Conservation (phyloP, 1,284 basidiomycete genomes). For the Anthracocystis panici-leucophaei region DNA sequence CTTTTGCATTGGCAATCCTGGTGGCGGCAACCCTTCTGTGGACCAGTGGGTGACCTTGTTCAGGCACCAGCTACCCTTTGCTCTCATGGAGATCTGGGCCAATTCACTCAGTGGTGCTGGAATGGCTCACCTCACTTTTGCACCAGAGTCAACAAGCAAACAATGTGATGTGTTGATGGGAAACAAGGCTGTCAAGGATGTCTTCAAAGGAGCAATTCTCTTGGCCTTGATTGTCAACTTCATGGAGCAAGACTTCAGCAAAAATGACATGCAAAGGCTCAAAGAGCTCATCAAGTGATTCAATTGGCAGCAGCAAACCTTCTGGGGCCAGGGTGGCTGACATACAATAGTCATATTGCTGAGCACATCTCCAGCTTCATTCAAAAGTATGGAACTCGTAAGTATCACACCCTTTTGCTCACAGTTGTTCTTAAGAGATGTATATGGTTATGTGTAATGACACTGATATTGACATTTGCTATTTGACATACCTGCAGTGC, state of each 20-base stretch:
- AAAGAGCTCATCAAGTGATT: conserved; percentile 2
- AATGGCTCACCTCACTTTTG: background rate
- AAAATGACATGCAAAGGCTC: background rate
- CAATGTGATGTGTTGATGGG: too few relatives aligned
- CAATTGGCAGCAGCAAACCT: conserved; percentile 1
- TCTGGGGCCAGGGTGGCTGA: conserved; percentile 15
- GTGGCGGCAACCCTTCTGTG: conserved; percentile 5
- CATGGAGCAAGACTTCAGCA: background rate
- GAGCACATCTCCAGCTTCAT: conserved; percentile 6
- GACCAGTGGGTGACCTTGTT: conserved; percentile 1
- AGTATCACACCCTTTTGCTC: conserved; percentile 5
- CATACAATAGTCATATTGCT: conserved; percentile 12
- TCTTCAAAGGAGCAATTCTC: background rate
- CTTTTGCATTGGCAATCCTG: background rate
- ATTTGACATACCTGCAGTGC: too few relatives aligned
- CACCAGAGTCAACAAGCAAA: background rate
- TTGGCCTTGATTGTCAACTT: conserved; percentile 6
- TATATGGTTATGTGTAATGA: too few relatives aligned
- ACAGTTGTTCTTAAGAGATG: too few relatives aligned
- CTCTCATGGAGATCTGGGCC: conserved; percentile 13
- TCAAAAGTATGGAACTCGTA: too few relatives aligned
- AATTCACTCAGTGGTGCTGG: background rate
- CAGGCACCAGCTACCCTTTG: background rate
- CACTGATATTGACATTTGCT: too few relatives aligned
- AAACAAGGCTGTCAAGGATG: background rate